phyloP scores from a whole-genome alignment of 495 filamentous ascomycete species.

The Xanthoparmelia taractica region DNA sequence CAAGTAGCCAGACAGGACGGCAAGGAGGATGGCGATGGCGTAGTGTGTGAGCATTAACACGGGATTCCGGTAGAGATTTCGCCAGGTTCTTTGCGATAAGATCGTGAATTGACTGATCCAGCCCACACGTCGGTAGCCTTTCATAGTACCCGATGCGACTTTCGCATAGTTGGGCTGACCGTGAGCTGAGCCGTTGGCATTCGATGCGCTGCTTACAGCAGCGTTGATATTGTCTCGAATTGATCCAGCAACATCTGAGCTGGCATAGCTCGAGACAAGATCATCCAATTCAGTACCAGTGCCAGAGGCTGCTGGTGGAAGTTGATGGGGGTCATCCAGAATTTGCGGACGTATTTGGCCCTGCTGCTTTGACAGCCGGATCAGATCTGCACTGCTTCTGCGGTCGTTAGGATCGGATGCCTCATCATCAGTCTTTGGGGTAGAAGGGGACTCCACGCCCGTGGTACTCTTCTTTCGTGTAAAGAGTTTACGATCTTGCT shows the following conservation, averaged over 20 bases:
- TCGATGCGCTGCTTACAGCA: conserved; percentile 50
- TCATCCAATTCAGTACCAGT: conserved; percentile 71
- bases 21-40: conserved; percentile 92
- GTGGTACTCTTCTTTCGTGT: conserved; percentile 63
- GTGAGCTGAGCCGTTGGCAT: conserved; percentile 64
- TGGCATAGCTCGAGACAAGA: conserved; percentile 63
- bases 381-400: conserved; percentile 55
- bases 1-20: conserved; percentile 86
- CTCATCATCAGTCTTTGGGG: conserved; percentile 60
- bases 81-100: conserved; percentile 86
- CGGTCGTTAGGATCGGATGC: conserved; percentile 60
- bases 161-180: conserved; percentile 43
- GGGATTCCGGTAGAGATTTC: conserved; percentile 94
- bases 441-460: conserved; percentile 43
- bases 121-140: conserved; percentile 75
- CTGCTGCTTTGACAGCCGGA: conserved; percentile 60
- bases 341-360: conserved; percentile 54
- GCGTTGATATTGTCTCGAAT: conserved; percentile 76
- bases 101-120: conserved; percentile 77
- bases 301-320: conserved; percentile 59
- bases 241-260: conserved; percentile 67
- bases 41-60: conserved; percentile 99
- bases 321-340: conserved; percentile 64
- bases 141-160: conserved; percentile 47
- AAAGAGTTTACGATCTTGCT: conserved; percentile 84